These are phyloP conservation scores for Gymnopilus dilepis DNA, from an alignment of 768 basidiomycete genomes.

Conservation along the genomic window DNA sequence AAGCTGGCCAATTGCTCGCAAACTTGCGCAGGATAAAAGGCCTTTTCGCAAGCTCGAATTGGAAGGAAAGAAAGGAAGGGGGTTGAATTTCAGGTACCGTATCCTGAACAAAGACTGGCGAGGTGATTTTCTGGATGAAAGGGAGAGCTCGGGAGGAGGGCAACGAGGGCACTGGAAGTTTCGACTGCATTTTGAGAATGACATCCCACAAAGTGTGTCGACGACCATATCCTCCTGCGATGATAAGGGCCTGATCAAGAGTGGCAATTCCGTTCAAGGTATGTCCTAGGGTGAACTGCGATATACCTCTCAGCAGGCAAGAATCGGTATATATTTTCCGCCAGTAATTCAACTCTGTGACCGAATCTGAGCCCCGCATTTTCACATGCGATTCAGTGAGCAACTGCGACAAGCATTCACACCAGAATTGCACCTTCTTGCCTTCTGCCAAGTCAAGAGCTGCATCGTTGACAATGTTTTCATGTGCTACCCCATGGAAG, in stretches of 20 bases:
- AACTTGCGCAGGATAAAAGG: constrained; percentile 81
- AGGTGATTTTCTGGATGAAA: constrained; percentile 5
- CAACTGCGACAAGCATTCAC: constrained; percentile 43
- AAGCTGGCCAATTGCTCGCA: constrained; percentile 79
- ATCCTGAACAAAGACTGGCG: constrained; percentile 22
- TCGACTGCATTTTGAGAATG: constrained; percentile 63
- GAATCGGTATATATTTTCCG: constrained; percentile 80
- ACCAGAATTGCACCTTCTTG: constrained; percentile 15
- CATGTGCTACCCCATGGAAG: constrained; percentile 3
- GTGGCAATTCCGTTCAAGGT: constrained; percentile 51
- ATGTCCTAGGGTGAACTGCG: constrained; percentile 40
- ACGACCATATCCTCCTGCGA: constrained; percentile 74
- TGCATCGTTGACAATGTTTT: constrained; percentile 20
- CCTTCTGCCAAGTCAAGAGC: constrained; percentile 19
- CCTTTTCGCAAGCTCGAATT: constrained; percentile 38
- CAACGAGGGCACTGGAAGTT: background rate
- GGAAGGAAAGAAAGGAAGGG: constrained; percentile 66
- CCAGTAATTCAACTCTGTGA: constrained; percentile 50
- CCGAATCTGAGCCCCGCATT: constrained; percentile 48
- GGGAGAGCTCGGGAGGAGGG: background rate
- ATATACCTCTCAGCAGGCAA: constrained; percentile 56
- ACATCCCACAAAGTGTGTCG: constrained; percentile 66
- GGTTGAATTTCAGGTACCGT: constrained; percentile 50
- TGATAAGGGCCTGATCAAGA: constrained; percentile 82
- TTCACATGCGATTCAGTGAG: constrained; percentile 51